Evolutionary conservation across 2,329 filamentous ascomycete species (phyloP).

Genomic region (Sclerotinia subarctica): DNA sequence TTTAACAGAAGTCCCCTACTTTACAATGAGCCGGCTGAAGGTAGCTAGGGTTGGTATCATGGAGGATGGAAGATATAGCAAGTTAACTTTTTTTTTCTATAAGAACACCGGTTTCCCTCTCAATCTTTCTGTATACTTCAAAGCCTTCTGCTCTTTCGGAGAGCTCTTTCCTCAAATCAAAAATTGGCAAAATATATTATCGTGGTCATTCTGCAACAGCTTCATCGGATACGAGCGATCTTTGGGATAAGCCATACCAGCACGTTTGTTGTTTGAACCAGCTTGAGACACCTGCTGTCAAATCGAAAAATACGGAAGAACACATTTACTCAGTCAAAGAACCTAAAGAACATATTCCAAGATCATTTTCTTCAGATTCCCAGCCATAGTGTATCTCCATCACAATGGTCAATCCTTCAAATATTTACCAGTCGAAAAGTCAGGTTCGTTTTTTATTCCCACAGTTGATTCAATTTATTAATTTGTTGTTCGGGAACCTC

Average conservation of each 20-base stretch:
- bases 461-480: background rate
- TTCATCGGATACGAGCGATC: background rate
- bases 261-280: background rate
- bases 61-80: background rate
- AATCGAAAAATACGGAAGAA: background rate
- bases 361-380: background rate
- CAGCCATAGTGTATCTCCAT: background rate
- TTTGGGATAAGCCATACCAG: background rate
- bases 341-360: background rate
- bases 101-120: background rate
- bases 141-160: background rate
- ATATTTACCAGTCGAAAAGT: background rate
- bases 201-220: background rate
- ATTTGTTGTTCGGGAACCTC: background rate
- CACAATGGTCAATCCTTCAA: background rate
- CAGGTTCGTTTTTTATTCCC: background rate
- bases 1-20: background rate
- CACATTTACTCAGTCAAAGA: background rate
- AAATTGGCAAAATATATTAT: background rate
- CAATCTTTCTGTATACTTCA: background rate
- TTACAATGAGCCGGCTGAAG: background rate
- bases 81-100: background rate
- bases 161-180: background rate
- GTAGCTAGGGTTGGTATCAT: background rate
- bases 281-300: rapidly evolving